Conservation (phyloP, 768 basidiomycete species). For the Macrolepiota dolichaula region DNA sequence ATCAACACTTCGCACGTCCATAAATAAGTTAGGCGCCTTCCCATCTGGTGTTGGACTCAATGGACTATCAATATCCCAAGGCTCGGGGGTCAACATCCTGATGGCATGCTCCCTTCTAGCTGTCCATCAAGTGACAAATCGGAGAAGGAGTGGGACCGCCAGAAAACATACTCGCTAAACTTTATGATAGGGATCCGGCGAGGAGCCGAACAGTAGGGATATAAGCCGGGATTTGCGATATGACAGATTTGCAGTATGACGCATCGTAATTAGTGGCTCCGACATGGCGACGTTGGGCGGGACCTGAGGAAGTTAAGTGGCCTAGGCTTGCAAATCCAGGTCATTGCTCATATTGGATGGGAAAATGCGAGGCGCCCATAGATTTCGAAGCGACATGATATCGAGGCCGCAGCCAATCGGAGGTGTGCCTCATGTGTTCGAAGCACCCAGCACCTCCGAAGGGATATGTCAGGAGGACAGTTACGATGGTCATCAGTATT, state of each 20-base stretch:
- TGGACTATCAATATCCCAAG: background rate
- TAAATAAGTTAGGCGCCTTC: background rate
- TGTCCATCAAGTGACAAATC: constrained; percentile 5
- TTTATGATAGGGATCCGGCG: too few species aligned
- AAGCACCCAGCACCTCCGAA: background rate
- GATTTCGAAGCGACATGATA: background rate
- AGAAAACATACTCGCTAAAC: background rate
- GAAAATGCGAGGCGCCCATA: background rate
- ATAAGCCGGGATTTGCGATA: background rate
- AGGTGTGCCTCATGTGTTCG: background rate
- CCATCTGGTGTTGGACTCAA: background rate
- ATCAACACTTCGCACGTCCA: background rate
- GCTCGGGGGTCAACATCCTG: background rate
- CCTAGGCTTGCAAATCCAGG: background rate
- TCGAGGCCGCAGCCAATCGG: background rate
- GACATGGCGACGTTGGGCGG: background rate
- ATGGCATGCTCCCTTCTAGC: background rate
- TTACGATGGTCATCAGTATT: background rate
- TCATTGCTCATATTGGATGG: background rate
- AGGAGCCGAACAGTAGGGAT: background rate
- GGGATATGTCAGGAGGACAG: background rate
- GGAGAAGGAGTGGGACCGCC: background rate
- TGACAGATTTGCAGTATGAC: background rate
- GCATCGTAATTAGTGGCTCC: background rate
- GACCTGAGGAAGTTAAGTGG: background rate